Base-by-base conservation (phyloP, 139 green algal genomes). In the Yamagishiella unicocca region DNA sequence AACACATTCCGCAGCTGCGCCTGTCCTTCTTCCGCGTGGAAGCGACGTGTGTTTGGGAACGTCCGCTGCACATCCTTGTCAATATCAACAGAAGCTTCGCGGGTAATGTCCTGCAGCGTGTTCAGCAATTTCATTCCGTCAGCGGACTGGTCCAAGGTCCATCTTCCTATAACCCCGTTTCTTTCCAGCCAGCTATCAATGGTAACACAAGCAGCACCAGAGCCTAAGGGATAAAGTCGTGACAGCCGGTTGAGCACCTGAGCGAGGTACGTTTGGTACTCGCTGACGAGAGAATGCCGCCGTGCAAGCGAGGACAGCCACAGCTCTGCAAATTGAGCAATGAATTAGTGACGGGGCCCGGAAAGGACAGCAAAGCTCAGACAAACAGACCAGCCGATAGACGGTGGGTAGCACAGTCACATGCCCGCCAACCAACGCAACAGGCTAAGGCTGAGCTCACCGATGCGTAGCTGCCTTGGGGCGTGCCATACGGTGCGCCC, bases 31-130 rank as follows among this genome's bases (percentile, higher is more conserved):
- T 58, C 29, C 1, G 82, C 54, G 45, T 66, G 58, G 62, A 93
- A 93, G 0, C 71, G 71, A 2, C 72, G 76, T 22, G 76, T 89
- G 33, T 35, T 78, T 1, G 95, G 95, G 70, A 98, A 98, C 1
- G 95, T 98, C 42, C 95, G 90, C 73, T 89, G 89, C 12, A 95
- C 80, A 81, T 97, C 95, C 84, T 97, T 97, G 0, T 97, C 93
- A 27, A 97, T 97, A 31, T 95, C 92, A n/a, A 37, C 54, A 10
- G 88, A 66, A 7, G 96, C 92, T 37, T 96, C 87, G 37, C 50
- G 40, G 5, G 76, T 58, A 7, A 88, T 70, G 1, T 83, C 68
- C 88, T 92, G 83, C 53, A 35, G 5, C 1, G n/a, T n/a, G n/a
- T n/a, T n/a, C n/a, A n/a, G n/a, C n/a, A n/a, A 37, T 22, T 31